phyloP scores from a whole-genome alignment of 345 rosid species.

The Ceriops decandra region DNA sequence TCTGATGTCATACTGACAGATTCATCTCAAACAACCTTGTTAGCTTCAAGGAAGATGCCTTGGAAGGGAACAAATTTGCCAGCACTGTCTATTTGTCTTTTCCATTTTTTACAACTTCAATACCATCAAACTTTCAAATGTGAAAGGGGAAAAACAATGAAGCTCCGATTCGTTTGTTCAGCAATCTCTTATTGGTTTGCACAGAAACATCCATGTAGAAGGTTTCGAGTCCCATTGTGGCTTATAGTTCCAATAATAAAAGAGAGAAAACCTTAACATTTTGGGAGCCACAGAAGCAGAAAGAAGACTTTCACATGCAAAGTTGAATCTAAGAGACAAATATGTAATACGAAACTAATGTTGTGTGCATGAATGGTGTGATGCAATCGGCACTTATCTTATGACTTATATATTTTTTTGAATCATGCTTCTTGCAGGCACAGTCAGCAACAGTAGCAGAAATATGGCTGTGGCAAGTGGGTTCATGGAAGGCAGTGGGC shows the following conservation, averaged over 20 bases:
- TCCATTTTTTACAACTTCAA: not conserved
- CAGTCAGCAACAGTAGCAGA: slow-evolving; percentile 79
- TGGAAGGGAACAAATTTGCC: not conserved
- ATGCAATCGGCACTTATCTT: slow-evolving; percentile 1
- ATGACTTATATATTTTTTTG: not conserved
- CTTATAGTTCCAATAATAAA: not conserved
- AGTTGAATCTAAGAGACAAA: not conserved
- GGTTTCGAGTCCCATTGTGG: not conserved
- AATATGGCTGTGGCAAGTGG: slow-evolving; percentile 91
- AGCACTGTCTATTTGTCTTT: not conserved
- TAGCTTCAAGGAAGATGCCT: not conserved
- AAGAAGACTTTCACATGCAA: not conserved
- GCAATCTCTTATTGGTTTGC: not conserved
- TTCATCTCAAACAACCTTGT: not conserved
- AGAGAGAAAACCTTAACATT: not conserved
- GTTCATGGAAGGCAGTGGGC: slow-evolving; percentile 90
- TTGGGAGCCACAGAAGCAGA: not conserved
- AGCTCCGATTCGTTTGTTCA: not conserved
- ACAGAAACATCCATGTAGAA: not conserved
- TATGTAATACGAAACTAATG: no score
- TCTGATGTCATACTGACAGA: not conserved
- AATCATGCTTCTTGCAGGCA: slow-evolving; percentile 48
- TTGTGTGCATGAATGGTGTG: not conserved
- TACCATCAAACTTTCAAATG: not conserved
- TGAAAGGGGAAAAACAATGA: not conserved